Evolutionary conservation across 106 monocot species (phyloP), one percentile per base, ranked within the genome.

Genomic region (Iris macrosiphon): DNA sequence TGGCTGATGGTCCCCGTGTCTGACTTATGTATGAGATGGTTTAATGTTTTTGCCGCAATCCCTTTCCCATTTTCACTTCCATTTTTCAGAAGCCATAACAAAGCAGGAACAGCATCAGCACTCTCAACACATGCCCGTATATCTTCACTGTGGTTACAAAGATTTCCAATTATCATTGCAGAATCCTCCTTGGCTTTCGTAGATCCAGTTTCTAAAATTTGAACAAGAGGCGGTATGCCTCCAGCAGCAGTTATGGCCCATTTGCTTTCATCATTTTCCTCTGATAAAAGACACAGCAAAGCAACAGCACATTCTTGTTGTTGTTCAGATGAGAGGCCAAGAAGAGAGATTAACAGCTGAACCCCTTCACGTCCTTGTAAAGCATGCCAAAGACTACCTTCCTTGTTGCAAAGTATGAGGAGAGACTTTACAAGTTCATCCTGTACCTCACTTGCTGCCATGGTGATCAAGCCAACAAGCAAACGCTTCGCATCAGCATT

Each of bases 211-310:
- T 92, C 91, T 31, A 99, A 63, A 67, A 99, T 99, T 64, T 99
- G 98, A 76, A 99, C 98, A 55, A 99, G 87, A 47, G 98, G 98
- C 35, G 98, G 98, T 58, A 99, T 99, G 28, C 98, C 98, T 23
- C 98, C 98, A 66, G 98, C 98, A 61, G 98, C 98, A 68, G 98
- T 99, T 55, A 99, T 91, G 11, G 98, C 98, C 98, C 98, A 99
- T 73, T 91, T 99, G 62, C 98, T 81, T 59, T 99, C 91, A 69
- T 87, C 90, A 64, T 91, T 91, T 74, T 99, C 98, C 45, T 83
- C 71, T 18, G 98, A 91, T 49, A 99, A 62, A 28, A 99, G 86
- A 55, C 70, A 73, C 55, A 99, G 87, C 29, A 99, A 47, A 60
- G 91, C 71, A 55, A 99, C 98, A 9, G 91, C 80, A 67, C 91